Base-by-base conservation (phyloP, 2,329 filamentous ascomycete species). In the Didymella lethalis region DNA sequence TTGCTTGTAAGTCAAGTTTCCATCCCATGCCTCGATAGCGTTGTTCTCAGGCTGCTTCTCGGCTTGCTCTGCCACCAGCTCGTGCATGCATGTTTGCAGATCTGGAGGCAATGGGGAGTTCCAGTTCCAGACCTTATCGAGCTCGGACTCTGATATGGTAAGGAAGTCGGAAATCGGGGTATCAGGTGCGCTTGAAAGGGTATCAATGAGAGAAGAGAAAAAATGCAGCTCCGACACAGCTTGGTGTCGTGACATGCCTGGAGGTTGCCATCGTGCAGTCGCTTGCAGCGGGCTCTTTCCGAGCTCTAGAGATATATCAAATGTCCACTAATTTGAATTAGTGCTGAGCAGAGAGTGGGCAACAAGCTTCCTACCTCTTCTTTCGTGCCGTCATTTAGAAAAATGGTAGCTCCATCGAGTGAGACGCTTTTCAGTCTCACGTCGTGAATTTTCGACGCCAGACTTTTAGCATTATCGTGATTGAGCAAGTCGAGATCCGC, bases 41-140 rank as follows among this genome's bases (percentile, higher is more conserved):
- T 67, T 66, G 53, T 78, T 78, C 2, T 77, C 65, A 0, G 77
- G 75, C 14, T 72, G 61, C 11, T 65, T 59, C 40, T 61, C 60
- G 14, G 77, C 76, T 66, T 73, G 78, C 51, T 81, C 69, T 4
- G 77, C 68, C 16, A 84, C 69, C 54, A 82, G 75, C 1, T 82
- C 79, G 59, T 84, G 81, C 75, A 82, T 82, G 65, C 81, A 83
- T 38, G 75, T 78, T 34, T 77, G 70, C 52, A 79, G 73, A 1
- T 75, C 74, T 2, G 79, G 78, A 20, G 81, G 81, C 2, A 84
- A 60, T 2, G 73, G 59, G 28, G 79, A 70, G 45, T 83, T 84
- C 80, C 81, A 83, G 3, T 68, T 67, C 82, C 83, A 84, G 43
- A 84, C 77, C 23, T 80, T 70, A 16, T 77, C 65, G 4, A 82